These are phyloP conservation scores for Haematococcus lacustris DNA, from an alignment of 139 green algal genomes.

Conservation along the genomic window DNA sequence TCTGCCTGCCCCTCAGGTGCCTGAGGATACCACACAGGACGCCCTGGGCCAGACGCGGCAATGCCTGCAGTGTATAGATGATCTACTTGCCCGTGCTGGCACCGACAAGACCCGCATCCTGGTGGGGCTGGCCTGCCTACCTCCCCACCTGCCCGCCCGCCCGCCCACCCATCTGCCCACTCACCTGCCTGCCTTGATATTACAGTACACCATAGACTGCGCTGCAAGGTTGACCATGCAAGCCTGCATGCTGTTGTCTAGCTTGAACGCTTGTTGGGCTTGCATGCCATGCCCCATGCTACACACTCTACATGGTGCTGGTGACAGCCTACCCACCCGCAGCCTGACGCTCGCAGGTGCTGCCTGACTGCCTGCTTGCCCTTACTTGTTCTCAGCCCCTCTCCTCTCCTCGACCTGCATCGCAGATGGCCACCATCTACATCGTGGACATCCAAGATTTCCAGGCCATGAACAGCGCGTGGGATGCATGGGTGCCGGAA, in stretches of 20 bases:
- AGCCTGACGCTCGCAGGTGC: neutral
- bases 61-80: slow-evolving; percentile 17
- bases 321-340: neutral
- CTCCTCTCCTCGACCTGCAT: no score
- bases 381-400: no score
- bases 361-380: neutral
- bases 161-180: neutral
- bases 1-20: slow-evolving; percentile 5
- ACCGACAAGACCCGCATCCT: slow-evolving; percentile 25
- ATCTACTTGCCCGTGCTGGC: slow-evolving; percentile 16
- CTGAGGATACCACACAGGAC: slow-evolving; percentile 10
- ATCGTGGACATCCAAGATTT: slow-evolving; percentile 20
- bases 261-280: neutral
- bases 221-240: neutral
- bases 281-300: neutral
- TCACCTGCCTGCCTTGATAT: neutral
- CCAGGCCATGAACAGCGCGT: slow-evolving; percentile 16
- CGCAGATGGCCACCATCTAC: slow-evolving; percentile 13
- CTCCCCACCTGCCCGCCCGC: no score
- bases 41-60: slow-evolving; percentile 17
- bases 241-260: neutral
- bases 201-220: neutral
- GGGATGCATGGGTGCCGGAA: slow-evolving; percentile 22
- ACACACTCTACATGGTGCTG: neutral
- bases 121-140: neutral